Conservation (phyloP, 768 basidiomycete genomes). For the Guyanaporus albipodus region DNA sequence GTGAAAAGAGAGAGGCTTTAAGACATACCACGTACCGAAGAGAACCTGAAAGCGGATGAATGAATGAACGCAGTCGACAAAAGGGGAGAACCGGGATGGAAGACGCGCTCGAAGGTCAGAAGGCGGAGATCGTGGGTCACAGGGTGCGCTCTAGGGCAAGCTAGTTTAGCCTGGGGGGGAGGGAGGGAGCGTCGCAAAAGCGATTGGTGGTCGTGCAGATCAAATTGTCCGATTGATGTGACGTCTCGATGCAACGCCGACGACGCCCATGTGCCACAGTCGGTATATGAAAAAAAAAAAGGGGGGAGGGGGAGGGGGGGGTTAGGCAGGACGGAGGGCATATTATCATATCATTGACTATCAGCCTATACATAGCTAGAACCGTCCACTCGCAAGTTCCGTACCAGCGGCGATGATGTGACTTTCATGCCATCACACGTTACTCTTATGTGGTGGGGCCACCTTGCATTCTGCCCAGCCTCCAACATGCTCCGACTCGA, state of each 20-base stretch:
- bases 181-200: slow-evolving; percentile 20
- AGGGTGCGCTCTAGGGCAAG: slow-evolving; percentile 18
- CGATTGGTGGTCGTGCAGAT: slow-evolving; percentile 23
- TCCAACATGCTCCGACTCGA: slow-evolving; percentile 28
- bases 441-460: slow-evolving; percentile 9
- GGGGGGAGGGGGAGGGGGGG: no score
- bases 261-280: neutral
- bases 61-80: slow-evolving; percentile 13
- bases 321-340: no score
- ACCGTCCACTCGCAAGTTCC: slow-evolving; percentile 21
- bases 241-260: slow-evolving; percentile 19
- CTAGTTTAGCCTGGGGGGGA: no score
- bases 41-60: slow-evolving; percentile 52
- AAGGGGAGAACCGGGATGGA: slow-evolving; percentile 19
- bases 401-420: slow-evolving; percentile 20
- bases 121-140: slow-evolving; percentile 69
- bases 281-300: no score
- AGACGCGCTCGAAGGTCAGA: slow-evolving; percentile 69
- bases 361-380: slow-evolving; percentile 24
- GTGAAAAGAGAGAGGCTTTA: slow-evolving; percentile 7
- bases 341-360: no score
- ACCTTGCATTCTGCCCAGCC: slow-evolving; percentile 20
- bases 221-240: slow-evolving; percentile 17
- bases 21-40: slow-evolving; percentile 66
- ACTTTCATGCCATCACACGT: slow-evolving; percentile 9